Evolutionary conservation across 345 rosid genomes (phyloP).

Genomic region (Euphorbia lathyris): DNA sequence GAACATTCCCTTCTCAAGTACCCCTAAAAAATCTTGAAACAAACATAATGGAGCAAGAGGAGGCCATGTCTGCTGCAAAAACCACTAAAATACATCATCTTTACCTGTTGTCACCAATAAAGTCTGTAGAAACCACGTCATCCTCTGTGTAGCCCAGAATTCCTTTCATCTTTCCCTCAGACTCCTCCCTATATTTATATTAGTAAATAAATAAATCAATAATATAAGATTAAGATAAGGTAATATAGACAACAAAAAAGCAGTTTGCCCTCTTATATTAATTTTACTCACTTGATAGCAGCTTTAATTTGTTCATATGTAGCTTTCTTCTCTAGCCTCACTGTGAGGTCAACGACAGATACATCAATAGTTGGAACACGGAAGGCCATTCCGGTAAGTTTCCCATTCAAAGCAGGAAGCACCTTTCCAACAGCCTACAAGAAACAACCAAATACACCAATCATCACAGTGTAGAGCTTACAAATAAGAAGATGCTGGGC

Average conservation of each 20-base stretch:
- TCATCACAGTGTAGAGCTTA: background rate
- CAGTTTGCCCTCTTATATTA: background rate
- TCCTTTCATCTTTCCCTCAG: slow-evolving; percentile 31
- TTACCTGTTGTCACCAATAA: slow-evolving; percentile 26
- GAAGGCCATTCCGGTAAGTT: slow-evolving; percentile 32
- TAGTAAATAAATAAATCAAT: background rate
- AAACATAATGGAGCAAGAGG: background rate
- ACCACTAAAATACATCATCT: background rate
- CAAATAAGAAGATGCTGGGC: background rate
- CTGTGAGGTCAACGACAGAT: slow-evolving; percentile 33
- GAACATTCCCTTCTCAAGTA: background rate
- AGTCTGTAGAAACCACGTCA: slow-evolving; percentile 26
- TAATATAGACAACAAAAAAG: background rate
- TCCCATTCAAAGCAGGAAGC: slow-evolving; percentile 28
- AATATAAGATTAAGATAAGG: background rate
- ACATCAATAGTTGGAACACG: slow-evolving; percentile 34
- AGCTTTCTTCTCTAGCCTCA: slow-evolving; percentile 23
- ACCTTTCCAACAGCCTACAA: slow-evolving; percentile 34
- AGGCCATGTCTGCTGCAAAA: background rate
- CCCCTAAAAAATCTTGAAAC: too few species aligned
- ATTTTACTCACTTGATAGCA: slow-evolving; percentile 27
- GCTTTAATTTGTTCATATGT: slow-evolving; percentile 24
- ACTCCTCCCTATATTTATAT: slow-evolving; percentile 22
- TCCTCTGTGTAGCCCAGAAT: slow-evolving; percentile 30
- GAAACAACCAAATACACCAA: background rate